phyloP scores from a whole-genome alignment of 2,329 filamentous ascomycete genomes.

The Ascochyta rabiei region DNA sequence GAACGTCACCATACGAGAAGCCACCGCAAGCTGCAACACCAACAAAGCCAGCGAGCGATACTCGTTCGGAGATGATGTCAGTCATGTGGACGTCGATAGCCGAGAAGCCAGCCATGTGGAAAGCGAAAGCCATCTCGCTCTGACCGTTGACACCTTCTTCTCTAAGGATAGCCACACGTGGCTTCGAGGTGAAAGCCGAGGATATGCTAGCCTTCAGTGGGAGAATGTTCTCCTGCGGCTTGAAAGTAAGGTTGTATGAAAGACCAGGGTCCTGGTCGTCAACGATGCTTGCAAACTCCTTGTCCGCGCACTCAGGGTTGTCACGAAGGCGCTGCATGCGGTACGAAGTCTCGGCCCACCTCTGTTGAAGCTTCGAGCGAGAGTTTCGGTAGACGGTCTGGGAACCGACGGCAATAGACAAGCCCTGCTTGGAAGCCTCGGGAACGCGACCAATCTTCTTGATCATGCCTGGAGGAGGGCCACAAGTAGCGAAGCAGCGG shows the following conservation, averaged over 20 bases:
- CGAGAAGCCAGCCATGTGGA: conserved; percentile 88
- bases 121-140: conserved; percentile 97
- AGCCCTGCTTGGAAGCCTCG: conserved; percentile 71
- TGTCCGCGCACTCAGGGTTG: conserved; percentile 83
- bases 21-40: conserved; percentile 95
- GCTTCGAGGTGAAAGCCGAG: conserved; percentile 65
- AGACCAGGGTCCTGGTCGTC: conserved; percentile 83
- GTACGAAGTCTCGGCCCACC: conserved; percentile 87
- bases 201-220: conserved; percentile 70
- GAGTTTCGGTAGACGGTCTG: conserved; percentile 71
- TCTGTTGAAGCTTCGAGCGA: conserved; percentile 78
- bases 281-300: conserved; percentile 76
- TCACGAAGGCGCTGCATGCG: conserved; percentile 91
- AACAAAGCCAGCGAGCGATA: conserved; percentile 80
- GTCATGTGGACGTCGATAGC: conserved; percentile 97
- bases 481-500: conserved; percentile 88
- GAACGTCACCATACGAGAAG: conserved; percentile 91
- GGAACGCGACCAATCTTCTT: conserved; percentile 82
- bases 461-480: conserved; percentile 80
- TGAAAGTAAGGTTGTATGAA: conserved; percentile 80
- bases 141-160: conserved; percentile 96
- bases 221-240: conserved; percentile 76
- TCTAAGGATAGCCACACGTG: conserved; percentile 87
- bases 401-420: conserved; percentile 75
- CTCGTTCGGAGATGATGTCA: conserved; percentile 78